These are phyloP conservation scores for Epicoccum sorghinum DNA, from an alignment of 2,329 filamentous ascomycete genomes.

Conservation along the genomic window DNA sequence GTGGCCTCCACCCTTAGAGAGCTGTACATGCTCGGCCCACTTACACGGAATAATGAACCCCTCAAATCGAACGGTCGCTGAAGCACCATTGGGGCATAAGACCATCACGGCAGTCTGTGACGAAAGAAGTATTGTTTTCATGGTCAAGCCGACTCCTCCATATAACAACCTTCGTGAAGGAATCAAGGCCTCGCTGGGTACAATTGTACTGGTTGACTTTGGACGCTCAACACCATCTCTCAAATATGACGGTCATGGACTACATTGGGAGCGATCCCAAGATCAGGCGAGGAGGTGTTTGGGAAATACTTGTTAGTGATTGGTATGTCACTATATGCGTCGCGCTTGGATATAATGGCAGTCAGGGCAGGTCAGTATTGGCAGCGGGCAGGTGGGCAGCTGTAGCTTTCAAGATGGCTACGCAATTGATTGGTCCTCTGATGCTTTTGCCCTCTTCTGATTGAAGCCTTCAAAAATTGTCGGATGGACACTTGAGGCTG, in stretches of 20 bases:
- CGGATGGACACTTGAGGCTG: too few species aligned
- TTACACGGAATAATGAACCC: constrained; percentile 45
- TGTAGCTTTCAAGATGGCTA: too few species aligned
- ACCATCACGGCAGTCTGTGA: constrained; percentile 40
- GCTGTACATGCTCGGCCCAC: constrained; percentile 35
- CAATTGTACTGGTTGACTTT: constrained; percentile 44
- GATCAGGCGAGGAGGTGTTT: neutral
- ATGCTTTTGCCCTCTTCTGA: too few species aligned
- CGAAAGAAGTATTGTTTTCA: constrained; percentile 43
- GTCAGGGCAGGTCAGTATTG: too few species aligned
- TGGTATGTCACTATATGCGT: too few species aligned
- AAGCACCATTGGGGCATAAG: constrained; percentile 15
- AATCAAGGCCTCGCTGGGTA: constrained; percentile 29
- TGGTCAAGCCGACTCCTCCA: constrained; percentile 32
- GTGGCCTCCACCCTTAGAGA: constrained; percentile 42
- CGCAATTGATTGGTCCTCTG: too few species aligned
- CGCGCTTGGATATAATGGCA: too few species aligned
- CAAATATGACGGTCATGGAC: neutral
- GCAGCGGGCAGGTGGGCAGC: too few species aligned
- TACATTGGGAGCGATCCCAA: neutral
- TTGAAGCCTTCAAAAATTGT: too few species aligned
- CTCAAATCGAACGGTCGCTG: neutral
- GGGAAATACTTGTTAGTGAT: too few species aligned
- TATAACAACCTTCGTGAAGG: constrained; percentile 13
- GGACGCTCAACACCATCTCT: constrained; percentile 12